phyloP scores from a whole-genome alignment of 306 rosid genomes.

The Canavalia ensiformis region DNA sequence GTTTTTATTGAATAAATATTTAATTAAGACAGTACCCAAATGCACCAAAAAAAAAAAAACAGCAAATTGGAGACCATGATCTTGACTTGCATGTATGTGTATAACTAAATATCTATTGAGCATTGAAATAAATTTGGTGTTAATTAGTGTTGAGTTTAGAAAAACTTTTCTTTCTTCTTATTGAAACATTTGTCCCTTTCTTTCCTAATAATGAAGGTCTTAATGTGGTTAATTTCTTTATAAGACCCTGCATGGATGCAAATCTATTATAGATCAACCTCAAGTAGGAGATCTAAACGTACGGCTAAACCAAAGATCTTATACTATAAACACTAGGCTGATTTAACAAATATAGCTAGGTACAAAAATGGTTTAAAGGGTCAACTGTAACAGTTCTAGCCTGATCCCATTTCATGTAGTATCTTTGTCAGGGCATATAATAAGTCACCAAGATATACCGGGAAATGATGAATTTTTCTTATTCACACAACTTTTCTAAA shows the following conservation, averaged over 20 bases:
- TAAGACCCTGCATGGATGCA: slow-evolving; percentile 14
- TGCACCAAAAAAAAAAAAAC: not conserved
- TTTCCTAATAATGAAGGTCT: not conserved
- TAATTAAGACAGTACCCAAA: not conserved
- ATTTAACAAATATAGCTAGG: slow-evolving; percentile 26
- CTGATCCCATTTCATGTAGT: slow-evolving; percentile 5
- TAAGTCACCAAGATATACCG: not conserved
- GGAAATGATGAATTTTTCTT: not conserved
- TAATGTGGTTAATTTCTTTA: slow-evolving; percentile 33
- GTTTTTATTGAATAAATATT: not conserved
- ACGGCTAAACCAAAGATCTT: slow-evolving; percentile 25
- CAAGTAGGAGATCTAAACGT: slow-evolving; percentile 13
- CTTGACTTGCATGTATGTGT: not conserved
- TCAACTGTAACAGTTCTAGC: slow-evolving; percentile 25
- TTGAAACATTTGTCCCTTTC: slow-evolving; percentile 23
- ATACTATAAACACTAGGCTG: not conserved
- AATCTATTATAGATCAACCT: slow-evolving; percentile 37
- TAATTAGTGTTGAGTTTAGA: not conserved
- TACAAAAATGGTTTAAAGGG: slow-evolving; percentile 13
- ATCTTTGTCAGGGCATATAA: slow-evolving; percentile 23
- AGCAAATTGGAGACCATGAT: not conserved
- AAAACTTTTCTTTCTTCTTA: not conserved
- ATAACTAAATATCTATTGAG: not conserved
- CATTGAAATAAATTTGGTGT: not conserved
- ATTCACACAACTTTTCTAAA: not conserved